These are phyloP conservation scores for Flaveria linearis DNA, from an alignment of 129 eudicot genomes.

Conservation along the genomic window DNA sequence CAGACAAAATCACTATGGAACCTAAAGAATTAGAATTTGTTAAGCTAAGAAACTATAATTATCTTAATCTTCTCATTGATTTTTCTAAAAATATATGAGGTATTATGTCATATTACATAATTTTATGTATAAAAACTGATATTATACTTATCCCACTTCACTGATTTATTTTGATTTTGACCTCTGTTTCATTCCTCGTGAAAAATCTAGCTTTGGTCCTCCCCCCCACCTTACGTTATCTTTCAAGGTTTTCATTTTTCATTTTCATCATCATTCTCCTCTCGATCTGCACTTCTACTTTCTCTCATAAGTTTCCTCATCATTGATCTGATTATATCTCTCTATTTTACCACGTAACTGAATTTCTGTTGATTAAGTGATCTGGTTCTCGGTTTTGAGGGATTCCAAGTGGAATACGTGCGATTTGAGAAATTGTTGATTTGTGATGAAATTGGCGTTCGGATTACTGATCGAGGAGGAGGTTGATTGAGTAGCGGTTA, in stretches of 20 bases:
- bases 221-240: constrained; percentile 39
- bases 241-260: constrained; percentile 31
- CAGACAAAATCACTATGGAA: too few species aligned
- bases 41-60: too few species aligned
- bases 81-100: too few species aligned
- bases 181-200: too few species aligned
- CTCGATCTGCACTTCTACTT: constrained; percentile 28
- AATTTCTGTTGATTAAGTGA: not conserved
- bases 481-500: not conserved
- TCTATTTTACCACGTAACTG: constrained; percentile 14
- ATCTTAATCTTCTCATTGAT: too few species aligned
- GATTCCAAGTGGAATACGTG: not conserved
- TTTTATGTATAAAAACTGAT: too few species aligned
- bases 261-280: constrained; percentile 19
- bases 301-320: constrained; percentile 30
- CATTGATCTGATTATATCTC: constrained; percentile 15
- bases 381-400: constrained; percentile 6
- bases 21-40: too few species aligned
- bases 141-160: too few species aligned
- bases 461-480: not conserved
- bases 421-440: too few species aligned
- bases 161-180: too few species aligned
- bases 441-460: not conserved
- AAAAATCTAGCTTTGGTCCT: constrained; percentile 27
- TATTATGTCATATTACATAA: too few species aligned